These are phyloP conservation scores for Pseudoturritis turrita DNA, from an alignment of 345 rosid genomes.

Conservation along the genomic window DNA sequence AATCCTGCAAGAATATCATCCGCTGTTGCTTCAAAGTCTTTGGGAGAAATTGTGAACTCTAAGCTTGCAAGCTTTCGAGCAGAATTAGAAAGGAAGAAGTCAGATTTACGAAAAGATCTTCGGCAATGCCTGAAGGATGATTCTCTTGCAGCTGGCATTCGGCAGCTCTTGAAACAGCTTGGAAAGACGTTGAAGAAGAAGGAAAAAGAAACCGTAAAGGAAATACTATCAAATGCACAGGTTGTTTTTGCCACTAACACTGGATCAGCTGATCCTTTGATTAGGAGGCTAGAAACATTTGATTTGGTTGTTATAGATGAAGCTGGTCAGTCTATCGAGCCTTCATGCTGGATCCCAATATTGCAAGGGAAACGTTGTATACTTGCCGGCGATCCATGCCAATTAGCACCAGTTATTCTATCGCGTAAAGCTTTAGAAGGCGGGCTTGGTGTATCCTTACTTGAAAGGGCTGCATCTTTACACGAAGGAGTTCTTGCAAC, in stretches of 20 bases:
- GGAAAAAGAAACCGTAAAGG: conserved; percentile 86
- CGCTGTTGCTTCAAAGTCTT: conserved; percentile 78
- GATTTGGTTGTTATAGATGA: conserved; percentile 95
- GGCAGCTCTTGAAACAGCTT: conserved; percentile 92
- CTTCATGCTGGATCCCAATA: conserved; percentile 92
- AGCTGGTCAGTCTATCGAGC: conserved; percentile 97
- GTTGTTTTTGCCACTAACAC: conserved; percentile 93
- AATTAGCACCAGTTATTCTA: conserved; percentile 88
- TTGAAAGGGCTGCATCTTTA: conserved; percentile 77
- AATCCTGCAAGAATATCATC: conserved; percentile 94
- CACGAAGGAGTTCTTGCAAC: conserved; percentile 72
- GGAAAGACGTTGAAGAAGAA: conserved; percentile 80
- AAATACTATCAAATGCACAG: conserved; percentile 71
- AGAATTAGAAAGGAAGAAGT: conserved; percentile 82
- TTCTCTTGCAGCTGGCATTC: conserved; percentile 92
- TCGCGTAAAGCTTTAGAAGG: conserved; percentile 88
- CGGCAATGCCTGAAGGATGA: conserved; percentile 79
- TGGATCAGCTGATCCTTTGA: conserved; percentile 91
- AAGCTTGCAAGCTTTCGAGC: conserved; percentile 58
- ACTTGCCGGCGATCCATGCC: conserved; percentile 92
- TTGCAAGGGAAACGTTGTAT: conserved; percentile 90
- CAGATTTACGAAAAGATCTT: conserved; percentile 83
- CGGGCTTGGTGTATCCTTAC: conserved; percentile 80
- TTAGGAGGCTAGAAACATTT: conserved; percentile 68
- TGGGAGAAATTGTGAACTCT: conserved; percentile 74